These are phyloP conservation scores for Paecilomyces niveus DNA, from an alignment of 2,329 filamentous ascomycete genomes.

Conservation along the genomic window DNA sequence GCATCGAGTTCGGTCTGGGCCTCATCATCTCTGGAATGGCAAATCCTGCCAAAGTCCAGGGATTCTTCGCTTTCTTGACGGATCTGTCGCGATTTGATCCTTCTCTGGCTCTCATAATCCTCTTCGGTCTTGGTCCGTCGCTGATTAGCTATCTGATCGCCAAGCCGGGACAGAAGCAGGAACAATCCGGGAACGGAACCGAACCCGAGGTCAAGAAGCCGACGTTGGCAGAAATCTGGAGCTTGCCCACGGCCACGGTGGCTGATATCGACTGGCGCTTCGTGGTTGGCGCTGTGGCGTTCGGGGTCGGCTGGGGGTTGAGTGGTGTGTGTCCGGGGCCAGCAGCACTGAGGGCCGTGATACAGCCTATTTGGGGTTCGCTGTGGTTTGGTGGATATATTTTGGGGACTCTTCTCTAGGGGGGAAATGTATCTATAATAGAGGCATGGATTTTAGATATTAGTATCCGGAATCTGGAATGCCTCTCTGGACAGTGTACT, in stretches of 20 bases:
- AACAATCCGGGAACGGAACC: constrained; percentile 14
- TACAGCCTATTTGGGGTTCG: constrained; percentile 43
- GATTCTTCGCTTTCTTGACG: constrained; percentile 42
- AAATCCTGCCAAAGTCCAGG: constrained; percentile 42
- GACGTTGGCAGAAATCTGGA: constrained; percentile 34
- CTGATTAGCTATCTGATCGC: constrained; percentile 26
- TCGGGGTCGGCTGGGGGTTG: constrained; percentile 47
- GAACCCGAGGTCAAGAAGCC: constrained; percentile 28
- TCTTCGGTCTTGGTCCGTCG: constrained; percentile 45
- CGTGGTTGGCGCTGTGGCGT: constrained; percentile 39
- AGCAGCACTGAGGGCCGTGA: constrained; percentile 38
- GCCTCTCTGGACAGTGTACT: background rate
- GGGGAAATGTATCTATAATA: background rate
- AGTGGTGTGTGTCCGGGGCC: constrained; percentile 47
- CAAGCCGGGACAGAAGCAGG: constrained; percentile 26
- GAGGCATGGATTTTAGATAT: too few species aligned
- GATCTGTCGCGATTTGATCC: constrained; percentile 43
- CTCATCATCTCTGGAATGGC: constrained; percentile 48
- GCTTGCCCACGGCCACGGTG: constrained; percentile 38
- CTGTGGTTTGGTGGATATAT: constrained; percentile 43
- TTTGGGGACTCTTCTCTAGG: constrained; percentile 31
- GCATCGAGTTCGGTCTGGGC: constrained; percentile 46
- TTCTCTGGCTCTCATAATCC: constrained; percentile 41
- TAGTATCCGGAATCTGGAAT: background rate
- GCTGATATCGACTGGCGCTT: constrained; percentile 44